Evolutionary conservation across 768 basidiomycete genomes (phyloP), one percentile per base, ranked within the genome.

Genomic region (Tulasnella sp.): DNA sequence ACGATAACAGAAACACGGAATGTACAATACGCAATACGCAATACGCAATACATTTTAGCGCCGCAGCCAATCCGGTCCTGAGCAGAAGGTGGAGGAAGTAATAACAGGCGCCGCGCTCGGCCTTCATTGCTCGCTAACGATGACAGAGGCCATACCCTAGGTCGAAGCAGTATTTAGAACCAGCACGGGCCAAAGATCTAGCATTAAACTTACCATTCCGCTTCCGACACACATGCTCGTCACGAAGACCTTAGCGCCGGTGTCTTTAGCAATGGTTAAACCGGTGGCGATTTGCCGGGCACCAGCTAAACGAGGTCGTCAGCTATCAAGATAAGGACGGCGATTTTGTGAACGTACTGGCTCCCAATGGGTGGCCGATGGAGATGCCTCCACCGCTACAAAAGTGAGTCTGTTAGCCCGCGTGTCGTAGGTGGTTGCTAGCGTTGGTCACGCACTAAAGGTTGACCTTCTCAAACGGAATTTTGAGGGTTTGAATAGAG

Each of bases 201-300:
- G 5, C 37, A 10, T 5, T 11, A 23, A 32, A 29, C 82, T 18
- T 39, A 80, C 82, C 93, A 95, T 95, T 32, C 94, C 93, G 18
- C 89, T 90, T 9, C 94, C 94, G 82, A 95, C 91, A 83, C 95
- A 96, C 95, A 97, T 97, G 81, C 90, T 91, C 2, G 94, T 96
- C 42, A 93, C 91, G 80, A 97, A 95, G 80, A 97, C 85, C 83
- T 91, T 91, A 32, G 87, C 87, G 20, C 88, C 88, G 70, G 90
- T 91, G 83, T 93, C 89, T 86, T 91, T 95, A 15, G 93, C 91
- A 72, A 94, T 91, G 82, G 82, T 72, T 80, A 94, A 84, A 16
- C 92, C 95, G 10, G 95, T 97, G 0, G 92, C 93, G 77, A 97
- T 87, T 85, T 96, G 96, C 29, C 95, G 87, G 35, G 74, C 74